These are phyloP conservation scores for Amanita muscaria DNA, from an alignment of 768 basidiomycete species.

Conservation along the genomic window DNA sequence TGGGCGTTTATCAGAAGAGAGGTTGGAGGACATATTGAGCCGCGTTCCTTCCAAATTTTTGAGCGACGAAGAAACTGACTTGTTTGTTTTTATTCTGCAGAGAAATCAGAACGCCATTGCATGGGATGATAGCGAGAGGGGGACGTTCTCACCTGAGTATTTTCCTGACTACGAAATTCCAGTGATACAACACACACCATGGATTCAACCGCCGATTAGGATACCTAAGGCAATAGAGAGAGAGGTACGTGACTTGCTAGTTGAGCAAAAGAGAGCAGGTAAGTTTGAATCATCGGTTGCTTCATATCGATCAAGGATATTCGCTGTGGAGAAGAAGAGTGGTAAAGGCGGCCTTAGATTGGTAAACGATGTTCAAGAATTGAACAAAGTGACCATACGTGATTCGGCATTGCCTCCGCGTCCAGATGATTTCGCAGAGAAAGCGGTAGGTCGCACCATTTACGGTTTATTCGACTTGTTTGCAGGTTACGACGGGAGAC, in stretches of 20 bases:
- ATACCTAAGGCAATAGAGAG: slow-evolving; percentile 16
- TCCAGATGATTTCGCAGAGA: slow-evolving; percentile 19
- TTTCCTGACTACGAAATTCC: slow-evolving; percentile 25
- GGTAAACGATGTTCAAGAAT: slow-evolving; percentile 23
- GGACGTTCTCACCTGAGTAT: slow-evolving; percentile 22
- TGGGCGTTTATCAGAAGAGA: too few species aligned
- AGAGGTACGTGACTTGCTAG: slow-evolving; percentile 16
- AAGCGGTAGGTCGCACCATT: slow-evolving; percentile 15
- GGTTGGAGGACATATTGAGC: too few species aligned
- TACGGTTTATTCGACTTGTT: slow-evolving; percentile 22
- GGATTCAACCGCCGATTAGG: slow-evolving; percentile 16
- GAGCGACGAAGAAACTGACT: too few species aligned
- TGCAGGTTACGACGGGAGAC: slow-evolving; percentile 24
- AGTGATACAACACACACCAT: slow-evolving; percentile 24
- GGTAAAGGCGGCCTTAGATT: slow-evolving; percentile 17
- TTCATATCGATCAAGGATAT: slow-evolving; percentile 17
- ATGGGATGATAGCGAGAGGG: slow-evolving; percentile 13
- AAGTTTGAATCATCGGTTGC: slow-evolving; percentile 17
- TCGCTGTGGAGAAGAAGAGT: slow-evolving; percentile 19
- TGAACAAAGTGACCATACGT: slow-evolving; percentile 24
- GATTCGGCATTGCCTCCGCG: slow-evolving; percentile 18
- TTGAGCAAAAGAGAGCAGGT: slow-evolving; percentile 11
- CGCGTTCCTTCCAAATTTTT: too few species aligned
- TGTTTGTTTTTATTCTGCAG: too few species aligned
- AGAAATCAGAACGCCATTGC: too few species aligned